phyloP scores from a whole-genome alignment of 192 early-diverging fungal species.

The Haplosporangium gracile region DNA sequence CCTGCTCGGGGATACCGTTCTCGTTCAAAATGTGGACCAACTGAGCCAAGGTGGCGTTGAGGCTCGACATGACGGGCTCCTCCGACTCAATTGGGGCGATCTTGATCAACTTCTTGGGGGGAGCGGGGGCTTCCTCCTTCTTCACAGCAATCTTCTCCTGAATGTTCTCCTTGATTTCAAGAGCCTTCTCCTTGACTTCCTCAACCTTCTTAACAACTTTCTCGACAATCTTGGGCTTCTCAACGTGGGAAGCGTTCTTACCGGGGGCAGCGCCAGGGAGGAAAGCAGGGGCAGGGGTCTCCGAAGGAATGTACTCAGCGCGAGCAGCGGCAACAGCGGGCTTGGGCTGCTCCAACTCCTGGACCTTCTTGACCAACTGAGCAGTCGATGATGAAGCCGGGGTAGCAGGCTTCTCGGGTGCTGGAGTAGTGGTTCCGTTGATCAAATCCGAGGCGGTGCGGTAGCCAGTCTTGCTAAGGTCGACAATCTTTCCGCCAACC shows the following conservation, averaged over 20 bases:
- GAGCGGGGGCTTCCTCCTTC: constrained; percentile 12
- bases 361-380: constrained; percentile 44
- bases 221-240: constrained; percentile 8
- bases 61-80: constrained; percentile 51
- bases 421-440: constrained; percentile 54
- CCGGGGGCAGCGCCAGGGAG: constrained; percentile 47
- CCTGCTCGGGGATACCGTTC: constrained; percentile 58
- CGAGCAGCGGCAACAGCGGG: constrained; percentile 44
- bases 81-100: constrained; percentile 49
- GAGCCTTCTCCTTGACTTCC: constrained; percentile 36
- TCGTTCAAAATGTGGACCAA: constrained; percentile 53
- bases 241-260: constrained; percentile 6
- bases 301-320: constrained; percentile 41
- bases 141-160: constrained; percentile 30
- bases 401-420: constrained; percentile 30
- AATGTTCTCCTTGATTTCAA: constrained; percentile 18
- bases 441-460: constrained; percentile 40
- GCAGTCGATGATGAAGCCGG: not conserved
- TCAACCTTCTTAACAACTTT: constrained; percentile 29
- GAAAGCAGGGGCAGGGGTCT: constrained; percentile 27
- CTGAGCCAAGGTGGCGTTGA: constrained; percentile 47
- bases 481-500: constrained; percentile 28
- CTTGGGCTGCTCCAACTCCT: constrained; percentile 53
- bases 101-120: constrained; percentile 51
- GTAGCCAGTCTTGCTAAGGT: constrained; percentile 48